Conservation (phyloP, 116 monocot genomes). For the Posidonia oceanica region DNA sequence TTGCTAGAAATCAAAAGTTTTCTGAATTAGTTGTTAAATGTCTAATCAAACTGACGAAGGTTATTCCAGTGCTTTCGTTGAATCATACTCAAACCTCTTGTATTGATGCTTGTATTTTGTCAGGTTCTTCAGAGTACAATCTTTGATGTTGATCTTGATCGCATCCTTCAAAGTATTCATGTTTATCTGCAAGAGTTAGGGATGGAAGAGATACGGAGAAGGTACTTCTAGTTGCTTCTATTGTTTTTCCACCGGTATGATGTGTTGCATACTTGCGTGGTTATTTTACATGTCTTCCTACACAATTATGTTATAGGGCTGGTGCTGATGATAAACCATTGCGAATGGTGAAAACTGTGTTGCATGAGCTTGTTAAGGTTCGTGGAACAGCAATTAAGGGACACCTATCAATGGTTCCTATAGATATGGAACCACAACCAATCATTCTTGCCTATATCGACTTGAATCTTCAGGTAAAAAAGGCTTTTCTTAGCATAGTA, state of each 20-base stretch:
- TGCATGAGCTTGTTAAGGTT: conserved; percentile 97
- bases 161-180: conserved; percentile 94
- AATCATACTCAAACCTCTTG: too few species aligned
- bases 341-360: conserved; percentile 97
- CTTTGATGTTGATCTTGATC: conserved; percentile 90
- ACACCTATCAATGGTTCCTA: conserved; percentile 98
- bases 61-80: conserved; percentile 10
- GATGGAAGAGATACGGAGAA: conserved; percentile 96
- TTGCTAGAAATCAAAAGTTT: conserved; percentile 82
- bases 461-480: conserved; percentile 82
- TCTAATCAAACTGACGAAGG: conserved; percentile 94
- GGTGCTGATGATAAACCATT: conserved; percentile 98
- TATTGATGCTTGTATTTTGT: neutral
- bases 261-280: neutral
- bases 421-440: conserved; percentile 94
- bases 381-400: conserved; percentile 97
- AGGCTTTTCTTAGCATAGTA: neutral
- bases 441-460: conserved; percentile 99
- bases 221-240: conserved; percentile 19
- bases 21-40: conserved; percentile 99
- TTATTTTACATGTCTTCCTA: neutral
- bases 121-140: conserved; percentile 94
- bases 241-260: too few species aligned
- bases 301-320: conserved; percentile 33
- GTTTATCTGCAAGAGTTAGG: conserved; percentile 97